Percentiles rank a stretch among this genome's conserved stretches.
Conservation (phyloP, 2,329 filamentous ascomycete genomes). For the Xylaria polymorpha region DNA sequence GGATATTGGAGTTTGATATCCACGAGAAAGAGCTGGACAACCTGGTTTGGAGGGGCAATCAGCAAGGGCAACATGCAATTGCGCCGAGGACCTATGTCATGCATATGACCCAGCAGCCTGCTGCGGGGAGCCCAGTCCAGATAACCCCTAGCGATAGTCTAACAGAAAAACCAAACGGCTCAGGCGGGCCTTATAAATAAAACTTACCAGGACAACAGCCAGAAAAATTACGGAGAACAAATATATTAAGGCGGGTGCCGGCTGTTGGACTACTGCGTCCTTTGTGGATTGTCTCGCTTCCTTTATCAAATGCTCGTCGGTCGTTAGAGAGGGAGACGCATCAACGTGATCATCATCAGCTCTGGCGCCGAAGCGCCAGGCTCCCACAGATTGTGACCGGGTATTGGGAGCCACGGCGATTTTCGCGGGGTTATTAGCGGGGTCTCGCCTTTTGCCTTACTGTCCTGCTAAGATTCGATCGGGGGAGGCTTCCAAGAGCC, state of each 20-base stretch:
- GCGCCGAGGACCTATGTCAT: constrained; percentile 41
- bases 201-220: constrained; percentile 47
- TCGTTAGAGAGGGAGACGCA: constrained; percentile 25
- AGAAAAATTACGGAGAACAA: constrained; percentile 44
- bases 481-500: constrained; percentile 30
- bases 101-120: constrained; percentile 36
- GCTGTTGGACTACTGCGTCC: constrained; percentile 31
- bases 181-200: constrained; percentile 8
- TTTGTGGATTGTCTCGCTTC: constrained; percentile 35
- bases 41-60: constrained; percentile 52
- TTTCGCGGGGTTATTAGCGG: constrained; percentile 51
- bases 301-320: constrained; percentile 27
- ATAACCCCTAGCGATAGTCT: constrained; percentile 39
- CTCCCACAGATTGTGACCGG: constrained; percentile 41
- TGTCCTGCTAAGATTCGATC: constrained; percentile 20
- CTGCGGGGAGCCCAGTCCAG: constrained; percentile 39
- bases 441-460: constrained; percentile 39
- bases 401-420: constrained; percentile 48
- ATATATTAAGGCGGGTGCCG: constrained; percentile 42
- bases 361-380: constrained; percentile 49
- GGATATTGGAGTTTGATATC: constrained; percentile 60
- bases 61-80: constrained; percentile 41
- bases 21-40: constrained; percentile 64
- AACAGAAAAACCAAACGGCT: constrained; percentile 31
- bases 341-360: constrained; percentile 43